Base-by-base conservation (phyloP, 2,329 filamentous ascomycete genomes). In the Botryotinia convoluta region DNA sequence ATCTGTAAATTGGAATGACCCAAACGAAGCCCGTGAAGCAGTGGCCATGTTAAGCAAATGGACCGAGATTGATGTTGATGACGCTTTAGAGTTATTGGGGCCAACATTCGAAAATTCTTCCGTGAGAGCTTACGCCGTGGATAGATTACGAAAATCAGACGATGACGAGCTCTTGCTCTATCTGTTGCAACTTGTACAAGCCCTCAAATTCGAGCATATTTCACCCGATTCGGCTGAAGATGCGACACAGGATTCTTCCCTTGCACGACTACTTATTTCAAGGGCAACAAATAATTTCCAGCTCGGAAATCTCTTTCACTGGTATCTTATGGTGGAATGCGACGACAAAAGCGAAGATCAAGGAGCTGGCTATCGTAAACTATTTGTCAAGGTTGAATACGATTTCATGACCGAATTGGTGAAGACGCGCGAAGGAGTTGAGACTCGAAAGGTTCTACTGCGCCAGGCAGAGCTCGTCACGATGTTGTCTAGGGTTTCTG, bases 301-400 rank as follows among this genome's bases (percentile, higher is more conserved):
- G 74, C 87, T 99, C 1, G 96, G 95, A 44, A 99, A 97, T 81
- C 97, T 97, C 83, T 89, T 99, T 71, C 93, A 98, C 82, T 99
- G 96, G 96, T 99, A 98, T 82, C 87, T 99, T 3, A 98, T 98
- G 91, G 96, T 99, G 1, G 97, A 99, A 83, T 97, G 95, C 77
- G 95, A 98, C 81, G 86, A 87, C 60, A 79, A 79, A 74, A 94
- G 92, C 76, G 89, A 90, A 5, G 92, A 94, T 61, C 93, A 95
- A 78, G 87, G 90, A 35, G 86, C 89, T 7, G 90, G 91, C 73
- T 92, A 95, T 80, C 92, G 93, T 63, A 93, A 93, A 75, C 90
- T 98, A 29, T 99, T 97, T 82, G 92, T 93, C 42, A 94, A 95
- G 78, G 93, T 99, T 14, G 95, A 96, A 74, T 99, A 94, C 79